phyloP scores from a whole-genome alignment of 2,329 filamentous ascomycete species.

The Phialophora chinensis region DNA sequence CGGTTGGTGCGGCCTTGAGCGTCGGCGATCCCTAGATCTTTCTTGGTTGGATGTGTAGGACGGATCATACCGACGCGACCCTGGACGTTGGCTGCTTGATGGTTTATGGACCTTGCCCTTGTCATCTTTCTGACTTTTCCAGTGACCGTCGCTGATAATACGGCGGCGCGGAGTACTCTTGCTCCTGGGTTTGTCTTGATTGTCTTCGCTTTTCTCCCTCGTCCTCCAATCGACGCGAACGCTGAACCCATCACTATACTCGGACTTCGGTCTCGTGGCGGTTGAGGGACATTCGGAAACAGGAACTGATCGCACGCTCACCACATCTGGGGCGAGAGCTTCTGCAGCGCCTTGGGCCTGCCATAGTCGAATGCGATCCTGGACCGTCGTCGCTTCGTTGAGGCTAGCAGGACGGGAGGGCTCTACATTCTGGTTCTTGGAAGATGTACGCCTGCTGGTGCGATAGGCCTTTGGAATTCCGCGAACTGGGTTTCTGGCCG shows the following conservation, averaged over 20 bases:
- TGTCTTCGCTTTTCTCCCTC: conserved; percentile 28
- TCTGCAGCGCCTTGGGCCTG: conserved; percentile 73
- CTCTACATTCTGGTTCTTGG: conserved; percentile 32
- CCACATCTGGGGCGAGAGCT: conserved; percentile 36
- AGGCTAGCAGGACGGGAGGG: conserved; percentile 49
- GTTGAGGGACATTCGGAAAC: conserved; percentile 32
- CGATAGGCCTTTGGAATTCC: conserved; percentile 22
- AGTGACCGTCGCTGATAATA: conserved; percentile 91
- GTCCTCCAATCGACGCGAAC: conserved; percentile 26
- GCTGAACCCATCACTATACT: conserved; percentile 23
- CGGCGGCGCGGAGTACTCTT: conserved; percentile 81
- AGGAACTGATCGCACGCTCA: conserved; percentile 37
- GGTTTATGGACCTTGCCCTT: conserved; percentile 19
- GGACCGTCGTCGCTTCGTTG: conserved; percentile 69
- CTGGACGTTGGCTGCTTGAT: conserved; percentile 28
- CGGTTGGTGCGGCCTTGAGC: conserved; percentile 13
- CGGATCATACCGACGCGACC: conserved; percentile 35
- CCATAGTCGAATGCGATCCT: conserved; percentile 82
- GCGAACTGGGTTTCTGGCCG: conserved; percentile 45
- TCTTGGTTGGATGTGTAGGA: conserved; percentile 36
- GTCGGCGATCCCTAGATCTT: conserved; percentile 35
- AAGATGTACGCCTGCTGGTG: conserved; percentile 18
- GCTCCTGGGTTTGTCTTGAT: conserved; percentile 45
- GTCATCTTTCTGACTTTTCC: conserved; percentile 57
- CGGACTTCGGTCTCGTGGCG: conserved; percentile 24